Conservation (phyloP, 1,284 basidiomycete species). For the Microstroma glucosiphilum region DNA sequence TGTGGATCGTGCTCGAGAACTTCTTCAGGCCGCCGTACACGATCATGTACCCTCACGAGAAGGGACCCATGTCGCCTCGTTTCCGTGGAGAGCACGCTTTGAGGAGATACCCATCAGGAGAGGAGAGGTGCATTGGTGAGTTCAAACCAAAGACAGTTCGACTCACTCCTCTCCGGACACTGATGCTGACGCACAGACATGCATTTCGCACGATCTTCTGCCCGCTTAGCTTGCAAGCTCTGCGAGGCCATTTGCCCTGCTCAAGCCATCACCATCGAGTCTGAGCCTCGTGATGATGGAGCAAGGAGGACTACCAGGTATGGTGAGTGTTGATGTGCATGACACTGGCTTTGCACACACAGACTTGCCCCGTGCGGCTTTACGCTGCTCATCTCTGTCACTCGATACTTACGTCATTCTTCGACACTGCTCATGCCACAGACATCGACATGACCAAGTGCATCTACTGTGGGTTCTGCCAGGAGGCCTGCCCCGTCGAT, state of each 20-base stretch:
- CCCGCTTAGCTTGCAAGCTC: slow-evolving; percentile 74
- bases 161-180: too few species aligned
- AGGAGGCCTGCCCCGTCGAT: slow-evolving; percentile 96
- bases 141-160: slow-evolving; percentile 57
- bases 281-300: slow-evolving; percentile 89
- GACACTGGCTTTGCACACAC: too few species aligned
- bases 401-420: too few species aligned
- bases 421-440: too few species aligned
- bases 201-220: too few species aligned
- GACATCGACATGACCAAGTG: slow-evolving; percentile 80
- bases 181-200: too few species aligned
- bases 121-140: slow-evolving; percentile 81
- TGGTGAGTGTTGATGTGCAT: slow-evolving; percentile 54
- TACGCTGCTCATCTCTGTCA: too few species aligned
- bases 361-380: too few species aligned
- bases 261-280: slow-evolving; percentile 98
- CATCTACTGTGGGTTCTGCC: slow-evolving; percentile 51
- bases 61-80: slow-evolving; percentile 91
- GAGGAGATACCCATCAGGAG: slow-evolving; percentile 91
- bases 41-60: slow-evolving; percentile 74
- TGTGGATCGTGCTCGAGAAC: slow-evolving; percentile 99
- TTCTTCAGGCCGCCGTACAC: slow-evolving; percentile 97
- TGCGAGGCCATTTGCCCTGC: slow-evolving; percentile 99
- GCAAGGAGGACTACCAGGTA: slow-evolving; percentile 96
- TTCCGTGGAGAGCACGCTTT: slow-evolving; percentile 99